Base-by-base conservation (phyloP, 495 filamentous ascomycete genomes). In the Astrothelium macrocarpum region DNA sequence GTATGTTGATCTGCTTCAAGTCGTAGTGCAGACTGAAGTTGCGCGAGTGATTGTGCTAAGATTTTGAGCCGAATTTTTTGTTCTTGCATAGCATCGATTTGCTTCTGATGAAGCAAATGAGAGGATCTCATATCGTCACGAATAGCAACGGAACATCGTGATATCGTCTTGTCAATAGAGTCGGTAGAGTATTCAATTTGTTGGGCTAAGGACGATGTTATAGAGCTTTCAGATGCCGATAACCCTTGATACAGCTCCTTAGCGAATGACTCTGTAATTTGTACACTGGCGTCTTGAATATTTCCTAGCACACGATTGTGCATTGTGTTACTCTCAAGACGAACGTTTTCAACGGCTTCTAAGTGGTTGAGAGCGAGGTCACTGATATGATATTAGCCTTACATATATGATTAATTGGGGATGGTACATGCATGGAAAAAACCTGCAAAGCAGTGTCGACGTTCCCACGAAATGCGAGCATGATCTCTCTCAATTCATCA, bases 381-480 rank as follows among this genome's bases (percentile, higher is more conserved):
- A 20, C 49, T 56, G 4, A 20, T 56, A 28, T 32, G 20, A 56
- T 2, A 20, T 56, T 2, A 56, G 49, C 16, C 49, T 28, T 7
- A 56, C 5, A 2, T 26, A 16, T 56, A 20, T n/a, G 20, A 2
- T 56, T 26, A 29, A 16, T 26, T 56, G 25, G 10, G 9, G 25
- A 28, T 26, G 29, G 49, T 26, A 56, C 49, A 16, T 56, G 25
- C 49, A 29, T 56, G 4, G 49, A 56, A n/a, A 56, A 56, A 29
- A 56, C 9, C 49, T 56, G 49, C 25, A 56, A 56, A 56, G 49
- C 49, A 56, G 25, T 56, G 49, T 56, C 4, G 49, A 56, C 49
- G 49, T 56, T 56, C 16, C 49, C 49, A 29, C 49, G 49, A 16
- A 56, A 56, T 26, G 49, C 49, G 25, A 56, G 23, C 49, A 56